A percentile compares a stretch with the other conserved stretches of the same genome.
Evolutionary conservation across 495 filamentous ascomycete genomes (phyloP).

Genomic region (Xylaria palmicola): DNA sequence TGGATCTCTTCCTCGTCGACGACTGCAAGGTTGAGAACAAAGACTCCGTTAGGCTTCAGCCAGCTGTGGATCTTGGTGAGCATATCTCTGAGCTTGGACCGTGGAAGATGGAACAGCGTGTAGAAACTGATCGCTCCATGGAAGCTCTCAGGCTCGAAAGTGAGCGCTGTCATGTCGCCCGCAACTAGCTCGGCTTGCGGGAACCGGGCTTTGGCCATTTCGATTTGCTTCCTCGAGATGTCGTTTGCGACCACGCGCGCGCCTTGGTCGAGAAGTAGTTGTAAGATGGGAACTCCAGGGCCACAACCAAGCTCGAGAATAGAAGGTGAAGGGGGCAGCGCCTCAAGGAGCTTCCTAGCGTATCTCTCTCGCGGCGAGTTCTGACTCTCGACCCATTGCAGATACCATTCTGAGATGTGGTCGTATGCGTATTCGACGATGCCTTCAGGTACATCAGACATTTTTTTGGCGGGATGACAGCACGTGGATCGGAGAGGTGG

Average conservation of each 20-base stretch:
- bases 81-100: slow-evolving; percentile 37
- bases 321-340: slow-evolving; percentile 15
- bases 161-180: slow-evolving; percentile 44
- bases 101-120: slow-evolving; percentile 46
- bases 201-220: slow-evolving; percentile 28
- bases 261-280: slow-evolving; percentile 22
- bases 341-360: slow-evolving; percentile 26
- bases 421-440: slow-evolving; percentile 36
- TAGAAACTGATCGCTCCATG: slow-evolving; percentile 45
- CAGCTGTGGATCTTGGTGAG: slow-evolving; percentile 35
- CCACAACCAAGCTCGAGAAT: slow-evolving; percentile 46
- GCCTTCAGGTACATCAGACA: slow-evolving; percentile 11
- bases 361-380: slow-evolving; percentile 33
- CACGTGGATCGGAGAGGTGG: too few relatives aligned
- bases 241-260: slow-evolving; percentile 39
- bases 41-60: slow-evolving; percentile 41
- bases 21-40: slow-evolving; percentile 42
- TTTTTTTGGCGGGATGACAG: too few relatives aligned
- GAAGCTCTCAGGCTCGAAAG: slow-evolving; percentile 31
- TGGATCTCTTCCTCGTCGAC: slow-evolving; percentile 19
- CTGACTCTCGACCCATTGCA: slow-evolving; percentile 34
- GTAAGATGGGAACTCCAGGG: slow-evolving; percentile 37
- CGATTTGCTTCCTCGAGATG: slow-evolving; percentile 38
- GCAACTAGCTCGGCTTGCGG: slow-evolving; percentile 25
- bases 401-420: slow-evolving; percentile 38